Conservation (phyloP, 2,329 filamentous ascomycete genomes). For the Aspergillus amoenus region DNA sequence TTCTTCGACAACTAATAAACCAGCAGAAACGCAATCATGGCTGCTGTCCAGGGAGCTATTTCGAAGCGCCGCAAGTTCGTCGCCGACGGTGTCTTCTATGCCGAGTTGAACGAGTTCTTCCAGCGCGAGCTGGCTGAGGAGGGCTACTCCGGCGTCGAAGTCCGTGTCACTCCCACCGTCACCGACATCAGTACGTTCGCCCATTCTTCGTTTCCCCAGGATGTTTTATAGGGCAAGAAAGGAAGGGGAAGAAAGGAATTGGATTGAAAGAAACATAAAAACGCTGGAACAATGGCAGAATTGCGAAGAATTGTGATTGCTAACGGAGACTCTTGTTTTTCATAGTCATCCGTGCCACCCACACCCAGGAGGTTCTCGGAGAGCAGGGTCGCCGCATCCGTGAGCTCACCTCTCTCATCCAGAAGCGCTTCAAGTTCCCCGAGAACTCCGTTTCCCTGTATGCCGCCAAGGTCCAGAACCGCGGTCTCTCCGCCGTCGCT, state of each 20-base stretch:
- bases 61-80: slow-evolving; percentile 70
- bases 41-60: slow-evolving; percentile 52
- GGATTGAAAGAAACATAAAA: neutral
- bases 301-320: slow-evolving; percentile 22
- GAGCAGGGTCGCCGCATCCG: slow-evolving; percentile 99
- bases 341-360: slow-evolving; percentile 92
- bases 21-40: slow-evolving; percentile 47
- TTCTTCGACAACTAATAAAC: slow-evolving; percentile 37
- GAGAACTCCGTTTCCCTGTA: slow-evolving; percentile 99
- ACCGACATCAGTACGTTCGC: slow-evolving; percentile 83
- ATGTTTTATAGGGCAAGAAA: slow-evolving; percentile 14
- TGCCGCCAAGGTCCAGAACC: slow-evolving; percentile 99
- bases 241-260: slow-evolving; percentile 10
- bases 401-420: slow-evolving; percentile 99
- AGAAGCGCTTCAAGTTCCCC: slow-evolving; percentile 99
- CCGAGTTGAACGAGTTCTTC: slow-evolving; percentile 99
- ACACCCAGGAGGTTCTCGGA: slow-evolving; percentile 99
- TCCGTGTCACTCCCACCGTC: slow-evolving; percentile 98
- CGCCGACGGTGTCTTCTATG: slow-evolving; percentile 99
- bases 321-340: slow-evolving; percentile 33
- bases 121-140: slow-evolving; percentile 99
- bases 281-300: slow-evolving; percentile 6
- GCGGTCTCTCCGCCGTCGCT: slow-evolving; percentile 98
- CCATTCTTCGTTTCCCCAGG: slow-evolving; percentile 17
- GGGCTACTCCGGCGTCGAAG: slow-evolving; percentile 99